These are phyloP conservation scores for Candida caryicola DNA, from an alignment of 805 yeast species.

Conservation along the genomic window DNA sequence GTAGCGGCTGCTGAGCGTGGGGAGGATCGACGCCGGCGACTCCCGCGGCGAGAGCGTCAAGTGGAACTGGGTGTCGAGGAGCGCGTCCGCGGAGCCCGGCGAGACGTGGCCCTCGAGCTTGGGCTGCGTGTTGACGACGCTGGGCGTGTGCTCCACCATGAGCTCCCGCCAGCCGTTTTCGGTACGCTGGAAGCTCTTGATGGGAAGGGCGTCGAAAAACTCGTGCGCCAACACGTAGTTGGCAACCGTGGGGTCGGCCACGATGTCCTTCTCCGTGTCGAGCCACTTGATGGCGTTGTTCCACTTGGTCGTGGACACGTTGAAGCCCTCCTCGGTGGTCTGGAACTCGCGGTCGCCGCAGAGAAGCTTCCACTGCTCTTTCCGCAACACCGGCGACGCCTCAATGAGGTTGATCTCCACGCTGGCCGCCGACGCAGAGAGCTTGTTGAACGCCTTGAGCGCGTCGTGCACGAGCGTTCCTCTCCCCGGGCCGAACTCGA, in stretches of 20 bases:
- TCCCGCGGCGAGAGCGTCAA: slow-evolving; percentile 55
- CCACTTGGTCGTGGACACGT: slow-evolving; percentile 45
- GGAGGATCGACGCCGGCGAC: slow-evolving; percentile 61
- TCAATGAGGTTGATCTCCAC: slow-evolving; percentile 61
- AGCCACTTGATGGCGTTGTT: slow-evolving; percentile 57
- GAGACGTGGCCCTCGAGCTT: slow-evolving; percentile 20
- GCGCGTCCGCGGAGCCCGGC: slow-evolving; percentile 8
- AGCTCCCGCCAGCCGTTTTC: slow-evolving; percentile 77
- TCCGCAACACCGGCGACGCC: slow-evolving; percentile 63
- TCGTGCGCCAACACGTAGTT: slow-evolving; percentile 80
- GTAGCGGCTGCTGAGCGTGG: slow-evolving; percentile 50
- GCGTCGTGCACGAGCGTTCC: slow-evolving; percentile 77
- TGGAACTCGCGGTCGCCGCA: slow-evolving; percentile 34
- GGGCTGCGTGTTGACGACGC: slow-evolving; percentile 34
- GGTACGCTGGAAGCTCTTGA: slow-evolving; percentile 62
- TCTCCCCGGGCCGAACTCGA: slow-evolving; percentile 84
- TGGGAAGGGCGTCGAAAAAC: slow-evolving; percentile 83
- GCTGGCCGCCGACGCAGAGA: slow-evolving; percentile 25
- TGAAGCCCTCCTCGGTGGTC: slow-evolving; percentile 30
- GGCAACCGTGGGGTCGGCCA: slow-evolving; percentile 26
- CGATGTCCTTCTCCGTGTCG: slow-evolving; percentile 52
- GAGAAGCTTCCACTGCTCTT: slow-evolving; percentile 51
- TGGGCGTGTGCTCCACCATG: slow-evolving; percentile 55
- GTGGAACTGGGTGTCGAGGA: slow-evolving; percentile 44
- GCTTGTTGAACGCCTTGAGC: slow-evolving; percentile 45